phyloP scores from a whole-genome alignment of 2,329 filamentous ascomycete species.

The Penicillium aurantiogriseum region DNA sequence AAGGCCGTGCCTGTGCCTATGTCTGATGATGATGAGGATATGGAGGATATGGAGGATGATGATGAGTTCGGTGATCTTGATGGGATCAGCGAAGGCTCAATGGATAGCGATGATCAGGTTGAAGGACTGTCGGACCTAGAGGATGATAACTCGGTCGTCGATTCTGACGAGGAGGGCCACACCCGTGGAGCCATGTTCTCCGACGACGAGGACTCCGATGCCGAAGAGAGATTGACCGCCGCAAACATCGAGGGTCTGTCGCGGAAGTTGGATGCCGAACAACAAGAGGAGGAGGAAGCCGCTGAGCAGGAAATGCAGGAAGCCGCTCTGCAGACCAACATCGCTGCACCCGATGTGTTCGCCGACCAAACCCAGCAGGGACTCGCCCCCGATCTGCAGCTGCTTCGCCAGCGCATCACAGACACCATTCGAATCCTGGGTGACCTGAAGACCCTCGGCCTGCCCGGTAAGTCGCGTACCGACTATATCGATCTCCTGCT shows the following conservation, averaged over 20 bases:
- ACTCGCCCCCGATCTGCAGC: constrained; percentile 83
- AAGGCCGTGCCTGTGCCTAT: constrained; percentile 23
- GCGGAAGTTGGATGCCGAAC: constrained; percentile 74
- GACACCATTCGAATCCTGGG: constrained; percentile 90
- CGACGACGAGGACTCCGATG: constrained; percentile 87
- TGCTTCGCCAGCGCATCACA: constrained; percentile 83
- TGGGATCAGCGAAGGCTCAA: constrained; percentile 43
- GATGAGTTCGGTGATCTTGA: constrained; percentile 50
- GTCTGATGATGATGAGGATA: constrained; percentile 33
- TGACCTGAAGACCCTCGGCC: constrained; percentile 77
- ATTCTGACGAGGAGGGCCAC: constrained; percentile 66
- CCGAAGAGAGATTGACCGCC: constrained; percentile 85
- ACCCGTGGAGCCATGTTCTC: constrained; percentile 77
- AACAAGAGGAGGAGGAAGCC: constrained; percentile 75
- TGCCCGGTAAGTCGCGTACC: constrained; percentile 75
- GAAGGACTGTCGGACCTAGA: constrained; percentile 56
- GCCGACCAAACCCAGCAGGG: constrained; percentile 60
- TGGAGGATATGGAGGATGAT: constrained; percentile 43
- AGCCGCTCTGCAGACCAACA: constrained; percentile 87
- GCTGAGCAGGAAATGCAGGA: constrained; percentile 84
- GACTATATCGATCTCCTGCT: constrained; percentile 87
- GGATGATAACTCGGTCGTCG: constrained; percentile 56
- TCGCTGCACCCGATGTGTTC: constrained; percentile 68
- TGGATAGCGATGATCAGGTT: constrained; percentile 50
- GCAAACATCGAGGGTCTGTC: constrained; percentile 95